These are phyloP conservation scores for Vigna trinervia DNA, from an alignment of 306 rosid genomes.

Conservation along the genomic window DNA sequence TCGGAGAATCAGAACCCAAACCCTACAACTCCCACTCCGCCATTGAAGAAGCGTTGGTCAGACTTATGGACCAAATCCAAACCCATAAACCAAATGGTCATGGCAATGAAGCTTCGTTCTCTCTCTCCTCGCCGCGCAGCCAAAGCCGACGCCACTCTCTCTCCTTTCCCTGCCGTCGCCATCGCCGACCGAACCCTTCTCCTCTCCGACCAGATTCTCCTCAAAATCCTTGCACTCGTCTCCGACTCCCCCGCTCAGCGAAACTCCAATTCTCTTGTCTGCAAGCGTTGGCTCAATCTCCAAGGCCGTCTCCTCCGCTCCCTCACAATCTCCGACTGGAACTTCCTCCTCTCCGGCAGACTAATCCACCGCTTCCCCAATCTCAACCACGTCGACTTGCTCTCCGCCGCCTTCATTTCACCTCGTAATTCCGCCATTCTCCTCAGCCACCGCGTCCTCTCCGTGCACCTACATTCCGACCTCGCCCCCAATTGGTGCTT, in stretches of 20 bases:
- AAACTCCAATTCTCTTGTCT: conserved; percentile 67
- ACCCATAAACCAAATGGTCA: conserved; percentile 58
- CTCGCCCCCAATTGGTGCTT: conserved; percentile 51
- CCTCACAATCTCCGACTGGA: conserved; percentile 67
- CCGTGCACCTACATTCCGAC: conserved; percentile 57
- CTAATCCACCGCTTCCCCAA: conserved; percentile 77
- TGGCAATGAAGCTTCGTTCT: conserved; percentile 72
- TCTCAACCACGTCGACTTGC: conserved; percentile 73
- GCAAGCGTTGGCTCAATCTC: conserved; percentile 91
- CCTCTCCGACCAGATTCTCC: conserved; percentile 73
- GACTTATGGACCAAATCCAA: conserved; percentile 64
- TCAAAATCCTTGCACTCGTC: conserved; percentile 64
- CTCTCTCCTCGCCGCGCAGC: conserved; percentile 46
- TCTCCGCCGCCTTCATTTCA: conserved; percentile 63
- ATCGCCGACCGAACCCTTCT: conserved; percentile 58
- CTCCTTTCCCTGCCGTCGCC: conserved; percentile 26
- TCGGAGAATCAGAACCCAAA: conserved; percentile 48
- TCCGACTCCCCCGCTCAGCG: conserved; percentile 59
- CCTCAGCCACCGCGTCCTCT: conserved; percentile 55
- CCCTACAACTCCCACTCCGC: conserved; percentile 35
- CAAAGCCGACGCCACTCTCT: conserved; percentile 45
- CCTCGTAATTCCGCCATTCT: conserved; percentile 60
- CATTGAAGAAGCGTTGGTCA: conserved; percentile 66
- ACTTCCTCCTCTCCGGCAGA: conserved; percentile 84
- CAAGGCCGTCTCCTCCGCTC: conserved; percentile 80